phyloP scores from a whole-genome alignment of 1,284 basidiomycete species.

The Cutaneotrichosporon sp. region DNA sequence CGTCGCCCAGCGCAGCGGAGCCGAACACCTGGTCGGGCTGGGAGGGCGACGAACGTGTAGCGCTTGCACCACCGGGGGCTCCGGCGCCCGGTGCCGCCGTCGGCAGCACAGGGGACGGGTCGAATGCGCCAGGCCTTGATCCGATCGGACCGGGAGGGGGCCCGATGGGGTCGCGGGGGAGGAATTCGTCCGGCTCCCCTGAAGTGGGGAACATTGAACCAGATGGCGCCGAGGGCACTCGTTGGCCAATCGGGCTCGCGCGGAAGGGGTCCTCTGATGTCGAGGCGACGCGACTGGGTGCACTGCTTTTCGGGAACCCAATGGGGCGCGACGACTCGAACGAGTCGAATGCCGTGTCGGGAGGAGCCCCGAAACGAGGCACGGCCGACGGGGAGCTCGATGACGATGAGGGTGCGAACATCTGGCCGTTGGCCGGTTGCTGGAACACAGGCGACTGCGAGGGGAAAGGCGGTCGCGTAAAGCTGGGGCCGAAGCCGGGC shows the following conservation, averaged over 20 bases:
- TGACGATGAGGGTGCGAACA: constrained; percentile 14
- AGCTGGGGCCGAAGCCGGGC: constrained; percentile 21
- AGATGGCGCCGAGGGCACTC: constrained; percentile 11
- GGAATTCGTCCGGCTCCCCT: constrained; percentile 10
- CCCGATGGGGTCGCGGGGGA: constrained; percentile 8
- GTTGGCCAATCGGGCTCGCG: constrained; percentile 32
- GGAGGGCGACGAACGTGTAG: constrained; percentile 19
- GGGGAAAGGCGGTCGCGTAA: constrained; percentile 10
- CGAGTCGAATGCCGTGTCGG: constrained; percentile 10
- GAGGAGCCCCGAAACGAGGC: constrained; percentile 19
- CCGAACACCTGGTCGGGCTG: constrained; percentile 35
- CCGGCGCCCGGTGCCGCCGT: constrained; percentile 2
- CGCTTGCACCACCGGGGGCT: constrained; percentile 3
- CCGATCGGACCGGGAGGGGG: constrained; percentile 16
- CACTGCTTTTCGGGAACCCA: constrained; percentile 33
- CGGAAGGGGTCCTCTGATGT: constrained; percentile 38
- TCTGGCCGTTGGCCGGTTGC: constrained; percentile 22
- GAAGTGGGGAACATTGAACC: constrained; percentile 7
- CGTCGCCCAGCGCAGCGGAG: constrained; percentile 38
- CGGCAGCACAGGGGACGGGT: neutral
- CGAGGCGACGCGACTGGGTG: constrained; percentile 6
- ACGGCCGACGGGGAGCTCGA: constrained; percentile 27
- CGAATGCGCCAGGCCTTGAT: constrained; percentile 5
- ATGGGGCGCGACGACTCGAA: constrained; percentile 16
- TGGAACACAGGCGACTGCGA: constrained; percentile 32